Conservation (phyloP, 371 early-diverging fungal species). For the Polyrhizophydium stewartii region DNA sequence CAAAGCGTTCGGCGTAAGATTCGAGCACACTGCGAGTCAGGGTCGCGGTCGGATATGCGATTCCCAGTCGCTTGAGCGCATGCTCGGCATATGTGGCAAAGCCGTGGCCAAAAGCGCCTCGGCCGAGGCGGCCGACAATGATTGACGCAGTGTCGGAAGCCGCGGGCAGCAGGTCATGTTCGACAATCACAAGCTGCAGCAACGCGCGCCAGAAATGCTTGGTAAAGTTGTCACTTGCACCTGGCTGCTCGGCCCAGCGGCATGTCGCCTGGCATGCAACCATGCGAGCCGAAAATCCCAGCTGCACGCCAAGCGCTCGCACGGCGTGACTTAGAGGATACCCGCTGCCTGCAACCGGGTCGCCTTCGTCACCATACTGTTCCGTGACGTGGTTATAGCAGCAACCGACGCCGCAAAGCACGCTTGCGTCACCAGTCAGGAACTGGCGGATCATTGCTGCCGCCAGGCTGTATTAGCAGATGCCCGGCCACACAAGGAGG, state of each 20-base stretch:
- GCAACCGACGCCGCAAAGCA: conserved; percentile 78
- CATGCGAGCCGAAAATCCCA: conserved; percentile 73
- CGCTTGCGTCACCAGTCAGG: conserved; percentile 56
- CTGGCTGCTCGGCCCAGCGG: conserved; percentile 63
- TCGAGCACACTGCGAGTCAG: conserved; percentile 21
- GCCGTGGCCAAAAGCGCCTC: conserved; percentile 31
- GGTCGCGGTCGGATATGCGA: conserved; percentile 20
- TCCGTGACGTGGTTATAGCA: conserved; percentile 76
- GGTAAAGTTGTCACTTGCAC: conserved; percentile 48
- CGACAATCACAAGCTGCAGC: conserved; percentile 56
- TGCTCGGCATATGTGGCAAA: conserved; percentile 40
- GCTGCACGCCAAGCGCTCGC: conserved; percentile 20
- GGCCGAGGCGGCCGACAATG: conserved; percentile 23
- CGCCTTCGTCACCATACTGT: conserved; percentile 2
- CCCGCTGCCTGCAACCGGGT: conserved; percentile 27
- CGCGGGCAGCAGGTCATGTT: not conserved
- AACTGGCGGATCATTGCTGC: conserved; percentile 69
- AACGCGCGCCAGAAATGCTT: conserved; percentile 74
- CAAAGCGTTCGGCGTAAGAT: conserved; percentile 14
- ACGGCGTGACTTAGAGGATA: conserved; percentile 61
- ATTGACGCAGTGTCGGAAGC: conserved; percentile 1
- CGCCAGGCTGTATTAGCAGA: conserved; percentile 46
- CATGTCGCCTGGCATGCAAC: conserved; percentile 80
- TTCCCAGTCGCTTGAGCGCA: conserved; percentile 45
- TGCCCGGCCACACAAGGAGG: too few relatives aligned